These are phyloP conservation scores for Jamesozyma spencerorum DNA, from an alignment of 805 yeast species.

Conservation along the genomic window DNA sequence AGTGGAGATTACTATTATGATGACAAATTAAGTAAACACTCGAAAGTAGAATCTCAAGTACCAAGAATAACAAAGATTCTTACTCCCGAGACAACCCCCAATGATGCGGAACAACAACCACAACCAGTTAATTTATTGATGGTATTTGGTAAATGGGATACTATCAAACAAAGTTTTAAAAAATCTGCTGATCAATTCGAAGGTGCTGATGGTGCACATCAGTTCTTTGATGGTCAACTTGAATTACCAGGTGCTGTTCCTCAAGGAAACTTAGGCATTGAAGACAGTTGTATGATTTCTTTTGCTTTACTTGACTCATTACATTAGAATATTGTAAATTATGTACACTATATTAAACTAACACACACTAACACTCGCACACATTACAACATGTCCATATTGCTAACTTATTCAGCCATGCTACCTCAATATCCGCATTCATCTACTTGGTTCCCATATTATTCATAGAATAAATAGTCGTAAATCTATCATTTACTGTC, in stretches of 20 bases:
- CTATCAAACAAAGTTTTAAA: constrained; percentile 44
- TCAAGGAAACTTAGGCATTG: constrained; percentile 39
- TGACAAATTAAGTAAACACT: constrained; percentile 19
- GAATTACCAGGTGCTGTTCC: constrained; percentile 43
- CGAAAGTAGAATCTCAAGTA: constrained; percentile 14
- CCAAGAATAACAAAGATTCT: constrained; percentile 25
- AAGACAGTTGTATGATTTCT: constrained; percentile 60
- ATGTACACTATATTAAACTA: neutral
- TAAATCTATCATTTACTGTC: no score
- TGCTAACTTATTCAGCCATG: neutral
- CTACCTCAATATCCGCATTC: neutral
- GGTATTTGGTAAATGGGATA: constrained; percentile 55
- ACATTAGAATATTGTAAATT: neutral
- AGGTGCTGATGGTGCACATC: constrained; percentile 45
- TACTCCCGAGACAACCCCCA: constrained; percentile 5
- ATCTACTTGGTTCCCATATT: no score
- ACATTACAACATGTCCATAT: no score
- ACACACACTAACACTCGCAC: neutral
- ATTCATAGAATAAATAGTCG: no score
- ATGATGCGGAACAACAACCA: constrained; percentile 15
- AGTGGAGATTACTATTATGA: constrained; percentile 54
- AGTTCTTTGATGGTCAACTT: constrained; percentile 60
- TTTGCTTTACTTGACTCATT: constrained; percentile 29
- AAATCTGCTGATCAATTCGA: constrained; percentile 38
- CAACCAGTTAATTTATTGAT: constrained; percentile 35